Conservation (phyloP, 495 filamentous ascomycete genomes). For the Bathelium albidoporum region DNA sequence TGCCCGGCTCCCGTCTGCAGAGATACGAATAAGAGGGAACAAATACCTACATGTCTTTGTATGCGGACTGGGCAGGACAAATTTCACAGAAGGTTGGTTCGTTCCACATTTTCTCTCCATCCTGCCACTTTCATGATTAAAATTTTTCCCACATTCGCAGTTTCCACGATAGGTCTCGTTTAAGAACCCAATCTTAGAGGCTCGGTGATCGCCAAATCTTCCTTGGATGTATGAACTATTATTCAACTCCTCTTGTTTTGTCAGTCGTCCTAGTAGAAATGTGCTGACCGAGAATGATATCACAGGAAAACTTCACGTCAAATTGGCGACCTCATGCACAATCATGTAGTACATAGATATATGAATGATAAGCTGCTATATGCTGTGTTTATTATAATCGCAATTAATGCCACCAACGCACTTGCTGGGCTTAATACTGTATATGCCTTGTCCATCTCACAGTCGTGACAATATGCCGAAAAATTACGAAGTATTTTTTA, state of each 20-base stretch:
- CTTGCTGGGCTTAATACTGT: too few species aligned
- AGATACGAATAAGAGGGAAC: background rate
- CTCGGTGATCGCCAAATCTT: constrained; percentile 49
- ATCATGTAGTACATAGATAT: background rate
- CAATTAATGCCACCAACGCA: too few species aligned
- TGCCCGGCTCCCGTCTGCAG: background rate
- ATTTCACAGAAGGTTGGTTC: background rate
- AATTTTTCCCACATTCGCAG: constrained; percentile 52
- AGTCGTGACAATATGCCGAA: too few species aligned
- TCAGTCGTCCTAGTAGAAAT: background rate
- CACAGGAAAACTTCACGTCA: background rate
- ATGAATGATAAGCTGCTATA: background rate
- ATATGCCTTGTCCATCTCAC: too few species aligned
- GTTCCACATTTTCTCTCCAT: constrained; percentile 1
- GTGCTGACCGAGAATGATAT: background rate
- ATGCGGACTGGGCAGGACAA: background rate
- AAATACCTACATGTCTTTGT: background rate
- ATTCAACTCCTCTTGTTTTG: background rate
- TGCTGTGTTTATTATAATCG: too few species aligned
- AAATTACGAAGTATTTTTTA: too few species aligned
- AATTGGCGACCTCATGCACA: background rate
- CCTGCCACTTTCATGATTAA: constrained; percentile 41
- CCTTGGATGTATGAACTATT: constrained; percentile 54
- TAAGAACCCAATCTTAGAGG: constrained; percentile 42
- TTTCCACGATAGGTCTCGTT: constrained; percentile 54